These are phyloP conservation scores for Arthonia radiata DNA, from an alignment of 495 filamentous ascomycete species.

Conservation along the genomic window DNA sequence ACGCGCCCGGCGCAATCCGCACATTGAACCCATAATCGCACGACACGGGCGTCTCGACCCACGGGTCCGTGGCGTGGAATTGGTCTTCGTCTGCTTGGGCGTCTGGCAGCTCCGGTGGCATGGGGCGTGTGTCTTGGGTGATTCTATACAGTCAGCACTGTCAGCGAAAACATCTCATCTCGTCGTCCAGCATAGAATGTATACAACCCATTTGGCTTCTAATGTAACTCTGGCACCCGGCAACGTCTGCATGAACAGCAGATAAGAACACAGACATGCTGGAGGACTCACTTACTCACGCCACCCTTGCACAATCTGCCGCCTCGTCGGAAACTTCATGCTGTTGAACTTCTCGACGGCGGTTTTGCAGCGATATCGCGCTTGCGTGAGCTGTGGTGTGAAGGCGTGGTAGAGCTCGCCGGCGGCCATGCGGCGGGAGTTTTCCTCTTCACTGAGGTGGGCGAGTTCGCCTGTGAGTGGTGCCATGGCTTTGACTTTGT, in stretches of 20 bases:
- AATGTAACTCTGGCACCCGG: no score
- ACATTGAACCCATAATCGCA: constrained; percentile 61
- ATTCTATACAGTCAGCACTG: constrained; percentile 19
- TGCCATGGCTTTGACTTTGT: no score
- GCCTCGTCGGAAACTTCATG: constrained; percentile 24
- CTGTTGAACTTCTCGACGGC: constrained; percentile 40
- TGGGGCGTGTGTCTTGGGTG: constrained; percentile 29
- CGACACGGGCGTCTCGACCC: constrained; percentile 43
- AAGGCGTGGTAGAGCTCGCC: constrained; percentile 30
- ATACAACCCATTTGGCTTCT: constrained; percentile 1
- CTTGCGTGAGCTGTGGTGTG: constrained; percentile 26
- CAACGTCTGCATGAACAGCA: neutral
- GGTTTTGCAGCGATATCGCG: constrained; percentile 28
- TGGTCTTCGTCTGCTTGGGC: constrained; percentile 32
- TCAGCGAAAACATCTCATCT: neutral
- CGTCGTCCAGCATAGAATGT: constrained; percentile 1
- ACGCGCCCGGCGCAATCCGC: constrained; percentile 38
- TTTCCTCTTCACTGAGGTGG: no score
- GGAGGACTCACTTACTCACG: constrained; percentile 31
- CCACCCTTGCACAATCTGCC: constrained; percentile 40
- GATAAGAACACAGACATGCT: neutral
- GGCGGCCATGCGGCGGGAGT: no score
- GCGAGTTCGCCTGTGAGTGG: no score
- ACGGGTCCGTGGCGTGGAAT: constrained; percentile 30
- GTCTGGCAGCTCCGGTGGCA: constrained; percentile 28